These are phyloP conservation scores for Trichoderma guizhouense DNA, from an alignment of 2,329 filamentous ascomycete genomes.

Conservation along the genomic window DNA sequence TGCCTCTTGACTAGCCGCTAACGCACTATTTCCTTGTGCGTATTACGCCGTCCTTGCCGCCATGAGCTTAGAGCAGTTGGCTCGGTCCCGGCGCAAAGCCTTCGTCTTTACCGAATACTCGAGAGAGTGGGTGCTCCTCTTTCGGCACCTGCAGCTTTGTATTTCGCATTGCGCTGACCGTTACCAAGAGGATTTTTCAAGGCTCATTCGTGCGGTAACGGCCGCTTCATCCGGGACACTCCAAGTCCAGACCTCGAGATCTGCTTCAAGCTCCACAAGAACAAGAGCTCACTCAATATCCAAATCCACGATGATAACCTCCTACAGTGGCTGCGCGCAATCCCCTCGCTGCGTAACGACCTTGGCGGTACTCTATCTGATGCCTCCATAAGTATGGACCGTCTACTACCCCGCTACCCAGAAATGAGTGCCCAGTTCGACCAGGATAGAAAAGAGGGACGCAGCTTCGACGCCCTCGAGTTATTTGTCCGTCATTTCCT, in stretches of 20 bases:
- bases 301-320: background rate
- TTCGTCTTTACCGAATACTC: background rate
- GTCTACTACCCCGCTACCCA: background rate
- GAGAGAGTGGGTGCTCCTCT: background rate
- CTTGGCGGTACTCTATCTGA: too few relatives aligned
- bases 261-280: background rate
- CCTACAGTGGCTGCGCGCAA: background rate
- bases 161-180: background rate
- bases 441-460: background rate
- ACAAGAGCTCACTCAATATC: accelerated
- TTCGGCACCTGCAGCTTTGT: background rate
- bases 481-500: background rate
- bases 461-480: background rate
- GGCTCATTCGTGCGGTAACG: background rate
- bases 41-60: background rate
- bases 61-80: background rate
- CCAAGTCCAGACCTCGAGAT: background rate
- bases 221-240: background rate
- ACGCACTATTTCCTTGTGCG: background rate
- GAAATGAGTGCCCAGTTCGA: background rate
- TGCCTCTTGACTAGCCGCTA: background rate
- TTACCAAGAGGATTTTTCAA: background rate
- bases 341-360: background rate
- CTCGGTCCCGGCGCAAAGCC: background rate
- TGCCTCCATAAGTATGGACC: background rate